Evolutionary conservation across 768 basidiomycete genomes (phyloP), one percentile per base, ranked within the genome.

Genomic region (Grammothele lineata): DNA sequence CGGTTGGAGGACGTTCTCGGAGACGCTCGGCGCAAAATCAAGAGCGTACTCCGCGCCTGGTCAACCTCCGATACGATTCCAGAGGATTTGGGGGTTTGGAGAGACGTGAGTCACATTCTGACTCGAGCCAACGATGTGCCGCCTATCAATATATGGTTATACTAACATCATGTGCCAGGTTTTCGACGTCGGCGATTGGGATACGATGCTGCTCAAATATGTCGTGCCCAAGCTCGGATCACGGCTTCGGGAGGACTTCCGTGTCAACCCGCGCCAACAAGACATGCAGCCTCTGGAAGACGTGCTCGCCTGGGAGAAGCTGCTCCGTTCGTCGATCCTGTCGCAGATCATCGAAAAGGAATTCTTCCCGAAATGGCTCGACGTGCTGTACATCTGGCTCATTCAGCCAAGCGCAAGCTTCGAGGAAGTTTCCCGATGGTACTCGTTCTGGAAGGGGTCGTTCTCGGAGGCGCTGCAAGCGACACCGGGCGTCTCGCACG

Each of bases 281-380:
- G 79, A 91, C 57, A 87, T 98, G 83, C 73, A 72, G 19, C 88
- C 93, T 0, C 73, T 99, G 37, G 71, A 83, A 17, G 73, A 73
- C 43, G 87, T 92, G 15, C 71, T 97, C 36, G 71, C 72, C 1
- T 99, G 96, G 96, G 71, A 75, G 10, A 63, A 70, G 25, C 72
- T 90, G 45, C 72, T 98, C 27, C 84, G 89, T 7, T 66, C 80
- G 0, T 82, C 87, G 4, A 78, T 95, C 51, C 76, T 96, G 58
- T 75, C 83, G 1, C 89, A 93, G 59, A 70, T 99, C 11, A 69
- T 99, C 53, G 90, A 95, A 63, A 76, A 78, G 5, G 92, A 92
- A 58, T 95, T 98, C 72, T 97, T 97, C 77, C 90, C 92, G 4
- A 95, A 96, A 62, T 99, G 94, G 93, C 74, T 98, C 50, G 87